A percentile compares a stretch with the other conserved stretches of the same genome.
Evolutionary conservation across 2,329 filamentous ascomycete species (phyloP).

Genomic region (Beauveria bassiana): DNA sequence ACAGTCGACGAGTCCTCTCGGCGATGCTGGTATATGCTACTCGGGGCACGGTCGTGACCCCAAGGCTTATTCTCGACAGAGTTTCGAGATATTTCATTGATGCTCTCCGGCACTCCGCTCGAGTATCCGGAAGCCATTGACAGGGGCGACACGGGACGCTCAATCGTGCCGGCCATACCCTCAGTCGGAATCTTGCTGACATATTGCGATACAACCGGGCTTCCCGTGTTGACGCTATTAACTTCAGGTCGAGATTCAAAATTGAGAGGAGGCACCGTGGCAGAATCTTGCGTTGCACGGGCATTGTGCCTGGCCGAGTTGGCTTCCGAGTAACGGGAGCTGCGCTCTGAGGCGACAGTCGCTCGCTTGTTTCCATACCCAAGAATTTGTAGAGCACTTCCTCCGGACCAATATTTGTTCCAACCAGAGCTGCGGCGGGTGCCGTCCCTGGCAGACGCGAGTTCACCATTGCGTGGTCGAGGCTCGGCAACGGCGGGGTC

Average conservation of each 20-base stretch:
- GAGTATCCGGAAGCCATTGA: conserved; percentile 49
- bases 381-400: conserved; percentile 59
- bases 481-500: conserved; percentile 26
- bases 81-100: conserved; percentile 49
- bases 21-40: conserved; percentile 42
- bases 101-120: conserved; percentile 58
- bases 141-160: conserved; percentile 45
- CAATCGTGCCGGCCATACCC: conserved; percentile 53
- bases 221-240: conserved; percentile 59
- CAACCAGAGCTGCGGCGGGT: conserved; percentile 61
- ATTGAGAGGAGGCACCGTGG: conserved; percentile 60
- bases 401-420: conserved; percentile 72
- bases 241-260: conserved; percentile 56
- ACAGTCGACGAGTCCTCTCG: conserved; percentile 28
- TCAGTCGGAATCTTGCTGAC: conserved; percentile 43
- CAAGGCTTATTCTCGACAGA: conserved; percentile 33
- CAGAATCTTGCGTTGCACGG: conserved; percentile 57
- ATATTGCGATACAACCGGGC: conserved; percentile 60
- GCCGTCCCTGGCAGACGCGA: conserved; percentile 30
- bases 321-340: conserved; percentile 46
- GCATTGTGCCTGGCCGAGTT: conserved; percentile 26
- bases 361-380: conserved; percentile 47
- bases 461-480: conserved; percentile 26
- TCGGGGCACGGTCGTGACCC: conserved; percentile 42
- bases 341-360: conserved; percentile 47